Base-by-base conservation (phyloP, 2,329 filamentous ascomycete genomes). In the Fusarium verrucosum region DNA sequence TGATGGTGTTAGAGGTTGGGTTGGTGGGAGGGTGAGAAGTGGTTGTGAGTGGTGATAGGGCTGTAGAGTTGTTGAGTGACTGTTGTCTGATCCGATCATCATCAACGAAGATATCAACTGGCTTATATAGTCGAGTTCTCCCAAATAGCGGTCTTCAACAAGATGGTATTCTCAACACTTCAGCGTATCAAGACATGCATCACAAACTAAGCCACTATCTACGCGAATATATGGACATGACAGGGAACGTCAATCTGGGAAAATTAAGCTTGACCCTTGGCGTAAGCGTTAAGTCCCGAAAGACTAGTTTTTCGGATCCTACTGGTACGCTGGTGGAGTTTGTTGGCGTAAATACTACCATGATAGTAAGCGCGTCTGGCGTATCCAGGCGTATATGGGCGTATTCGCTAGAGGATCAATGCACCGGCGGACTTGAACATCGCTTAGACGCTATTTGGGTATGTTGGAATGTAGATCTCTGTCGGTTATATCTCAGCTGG, bases 311-410 rank as follows among this genome's bases (percentile, higher is more conserved):
- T 2, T 2, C 8, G 9, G 16, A 10, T 9, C 4, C 16, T 13
- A 6, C n/a, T 22, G 20, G 3, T 35, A 20, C 26, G 16, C 10
- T 10, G 9, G 26, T 41, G 19, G 38, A 11, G 13, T 35, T 28
- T 14, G 25, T 30, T 20, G 22, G 37, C 55, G 37, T 51, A 58
- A 19, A n/a, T 23, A 20, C 5, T 16, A 16, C 8, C n/a, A n/a
- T n/a, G n/a, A 7, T 11, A 13, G 19, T 20, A 13, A 10, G 13
- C 28, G 13, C 17, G 32, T n/a, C 16, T 37, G 41, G 50, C 61
- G 47, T 64, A 55, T 30, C 43, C 33, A 0, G 6, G 60, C 60
- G 61, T 65, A 64, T 45, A 44, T 19, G 10, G 8, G 54, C 55
- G 57, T 59, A 45, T 17, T 7, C 11, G 23, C 22, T n/a, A 28